Base-by-base conservation (phyloP, 495 filamentous ascomycete species). In the Hypoxylon trugodes region DNA sequence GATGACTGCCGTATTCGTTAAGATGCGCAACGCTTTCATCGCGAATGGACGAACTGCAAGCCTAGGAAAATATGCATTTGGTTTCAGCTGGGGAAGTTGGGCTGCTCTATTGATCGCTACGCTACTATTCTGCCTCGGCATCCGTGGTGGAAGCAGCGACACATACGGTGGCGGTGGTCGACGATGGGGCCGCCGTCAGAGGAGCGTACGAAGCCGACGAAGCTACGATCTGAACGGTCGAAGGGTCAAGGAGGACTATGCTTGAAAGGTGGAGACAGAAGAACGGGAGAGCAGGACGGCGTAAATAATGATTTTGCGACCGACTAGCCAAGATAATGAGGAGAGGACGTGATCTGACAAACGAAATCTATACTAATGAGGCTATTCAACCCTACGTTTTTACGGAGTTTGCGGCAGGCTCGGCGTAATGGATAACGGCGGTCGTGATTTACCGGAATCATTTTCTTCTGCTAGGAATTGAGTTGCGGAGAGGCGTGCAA, bases 71-170 rank as follows among this genome's bases (percentile, higher is more conserved):
- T 91, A 92, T 60, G 87, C 89, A 5, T 93, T 90, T 65, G 93
- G 85, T 22, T 96, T 96, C 77, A 91, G 89, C 76, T 97, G 93
- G 93, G 88, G 88, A 2, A 83, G 90, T 3, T 85, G 87, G 68
- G 85, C 81, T 1, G 87, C 85, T 41, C 81, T 91, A 42, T 76
- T 93, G 58, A 74, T 96, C 47, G 84, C 90, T 12, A 89, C 86
- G 9, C 45, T 92, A 21, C 71, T 92, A 13, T 90, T 93, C 78
- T 93, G 87, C 76, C 42, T 85, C 1, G 83, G 81, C 16, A 80
- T 66, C 13, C 70, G 70, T 15, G 48, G 64, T 5, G 54, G 24
- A 4, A 35, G 26, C 6, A 59, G 52, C 6, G 40, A 42, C 16
- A 33, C 8, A 3, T 35, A n/a, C 12, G 28, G 21, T 4, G 16